Evolutionary conservation across 495 filamentous ascomycete genomes (phyloP).

Genomic region (Aspergillus kassunensis): DNA sequence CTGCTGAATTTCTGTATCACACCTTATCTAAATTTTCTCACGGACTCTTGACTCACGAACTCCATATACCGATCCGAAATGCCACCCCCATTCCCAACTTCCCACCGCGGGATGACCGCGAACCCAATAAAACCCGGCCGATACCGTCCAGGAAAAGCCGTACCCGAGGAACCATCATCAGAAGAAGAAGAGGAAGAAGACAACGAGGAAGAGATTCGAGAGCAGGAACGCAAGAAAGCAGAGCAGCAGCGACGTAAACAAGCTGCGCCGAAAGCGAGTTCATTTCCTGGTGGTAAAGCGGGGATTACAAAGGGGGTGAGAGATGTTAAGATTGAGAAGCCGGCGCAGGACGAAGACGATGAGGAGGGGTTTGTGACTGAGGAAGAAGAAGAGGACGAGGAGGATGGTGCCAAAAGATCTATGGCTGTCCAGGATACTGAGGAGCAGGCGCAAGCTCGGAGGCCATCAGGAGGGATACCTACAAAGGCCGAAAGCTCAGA

Average conservation of each 20-base stretch:
- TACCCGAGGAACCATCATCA: constrained; percentile 63
- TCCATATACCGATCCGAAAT: constrained; percentile 43
- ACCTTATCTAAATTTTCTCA: not conserved
- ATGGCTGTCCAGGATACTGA: not conserved
- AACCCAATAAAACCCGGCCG: constrained; percentile 76
- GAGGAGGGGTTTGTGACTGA: constrained; percentile 79
- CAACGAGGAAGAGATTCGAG: constrained; percentile 30
- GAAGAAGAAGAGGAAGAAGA: constrained; percentile 56
- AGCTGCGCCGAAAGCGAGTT: constrained; percentile 64
- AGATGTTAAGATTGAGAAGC: constrained; percentile 24
- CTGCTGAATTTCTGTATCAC: no score
- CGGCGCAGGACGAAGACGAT: constrained; percentile 39
- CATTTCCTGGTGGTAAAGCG: constrained; percentile 42
- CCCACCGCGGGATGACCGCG: constrained; percentile 86
- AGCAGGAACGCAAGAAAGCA: constrained; percentile 32
- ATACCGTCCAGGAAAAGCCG: constrained; percentile 80
- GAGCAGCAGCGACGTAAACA: constrained; percentile 29
- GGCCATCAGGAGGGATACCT: not conserved
- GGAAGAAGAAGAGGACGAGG: constrained; percentile 51
- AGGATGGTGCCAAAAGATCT: constrained; percentile 20
- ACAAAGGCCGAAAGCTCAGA: constrained; percentile 19
- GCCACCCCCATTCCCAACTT: constrained; percentile 53
- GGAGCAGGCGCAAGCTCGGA: constrained; percentile 43
- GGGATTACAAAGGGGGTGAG: constrained; percentile 26
- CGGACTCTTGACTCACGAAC: not conserved